phyloP scores from a whole-genome alignment of 441 rosid species.

The Mallotus repandus region DNA sequence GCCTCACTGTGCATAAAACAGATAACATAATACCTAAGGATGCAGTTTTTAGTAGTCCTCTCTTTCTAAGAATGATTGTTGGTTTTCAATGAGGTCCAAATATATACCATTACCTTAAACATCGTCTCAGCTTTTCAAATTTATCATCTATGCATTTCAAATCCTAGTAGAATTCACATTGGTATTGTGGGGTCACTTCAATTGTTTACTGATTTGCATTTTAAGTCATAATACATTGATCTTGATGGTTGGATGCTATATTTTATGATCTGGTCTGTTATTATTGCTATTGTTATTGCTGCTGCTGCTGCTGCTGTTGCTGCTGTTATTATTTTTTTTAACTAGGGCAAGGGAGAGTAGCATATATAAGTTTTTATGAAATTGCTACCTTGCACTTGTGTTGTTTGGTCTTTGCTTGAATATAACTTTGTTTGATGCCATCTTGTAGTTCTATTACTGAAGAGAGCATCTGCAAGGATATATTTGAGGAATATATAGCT shows the following conservation, averaged over 20 bases:
- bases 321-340: not conserved
- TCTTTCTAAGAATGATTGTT: not conserved
- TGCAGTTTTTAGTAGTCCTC: not conserved
- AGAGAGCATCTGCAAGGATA: constrained; percentile 62
- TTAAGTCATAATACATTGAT: not conserved
- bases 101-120: not conserved
- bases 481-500: constrained; percentile 72
- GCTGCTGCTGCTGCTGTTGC: too few relatives aligned
- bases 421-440: constrained; percentile 7
- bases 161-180: constrained; percentile 7
- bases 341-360: not conserved
- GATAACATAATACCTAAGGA: not conserved
- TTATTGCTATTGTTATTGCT: not conserved
- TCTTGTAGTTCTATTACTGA: constrained; percentile 68
- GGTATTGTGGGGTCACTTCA: not conserved
- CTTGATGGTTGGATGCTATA: not conserved
- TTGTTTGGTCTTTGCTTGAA: not conserved
- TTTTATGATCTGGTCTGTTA: not conserved
- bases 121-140: not conserved
- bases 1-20: not conserved
- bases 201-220: not conserved
- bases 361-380: not conserved
- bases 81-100: not conserved
- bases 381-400: not conserved
- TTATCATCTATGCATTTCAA: constrained; percentile 15